Evolutionary conservation across 176 grass and related monocot genomes (phyloP).

Genomic region (Metroxylon sagu): DNA sequence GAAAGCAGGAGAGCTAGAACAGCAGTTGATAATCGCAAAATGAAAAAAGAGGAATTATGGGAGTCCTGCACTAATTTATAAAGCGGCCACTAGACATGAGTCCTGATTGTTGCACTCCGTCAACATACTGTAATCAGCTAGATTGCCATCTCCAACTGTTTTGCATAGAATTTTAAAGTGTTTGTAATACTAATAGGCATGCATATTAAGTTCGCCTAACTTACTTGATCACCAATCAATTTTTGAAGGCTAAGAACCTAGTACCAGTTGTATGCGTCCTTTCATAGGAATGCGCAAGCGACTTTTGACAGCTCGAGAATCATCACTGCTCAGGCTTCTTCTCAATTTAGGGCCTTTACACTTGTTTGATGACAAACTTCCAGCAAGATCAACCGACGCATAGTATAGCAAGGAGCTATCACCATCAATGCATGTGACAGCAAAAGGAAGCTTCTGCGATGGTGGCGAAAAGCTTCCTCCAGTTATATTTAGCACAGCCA

Average conservation of each 20-base stretch:
- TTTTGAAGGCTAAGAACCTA: conserved; percentile 21
- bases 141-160: too few relatives aligned
- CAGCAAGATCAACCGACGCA: conserved; percentile 69
- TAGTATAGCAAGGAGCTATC: conserved; percentile 86
- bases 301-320: conserved; percentile 64
- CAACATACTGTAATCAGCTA: too few relatives aligned
- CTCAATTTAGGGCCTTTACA: conserved; percentile 38
- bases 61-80: too few relatives aligned
- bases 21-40: too few relatives aligned
- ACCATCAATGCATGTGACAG: conserved; percentile 74
- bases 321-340: conserved; percentile 40
- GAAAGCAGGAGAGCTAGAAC: too few relatives aligned
- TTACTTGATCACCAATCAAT: conserved; percentile 17
- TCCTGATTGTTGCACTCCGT: too few relatives aligned
- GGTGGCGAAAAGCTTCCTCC: conserved; percentile 77
- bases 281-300: conserved; percentile 78
- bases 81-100: too few relatives aligned
- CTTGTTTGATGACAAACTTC: conserved; percentile 44
- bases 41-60: too few relatives aligned
- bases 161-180: too few relatives aligned
- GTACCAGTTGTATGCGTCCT: conserved; percentile 91
- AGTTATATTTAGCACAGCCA: conserved; percentile 76
- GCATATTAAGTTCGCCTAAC: conserved; percentile 5
- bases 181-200: not conserved
- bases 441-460: conserved; percentile 85